Base-by-base conservation (phyloP, 805 yeast genomes). In the Dipodascopsis uninucleata region DNA sequence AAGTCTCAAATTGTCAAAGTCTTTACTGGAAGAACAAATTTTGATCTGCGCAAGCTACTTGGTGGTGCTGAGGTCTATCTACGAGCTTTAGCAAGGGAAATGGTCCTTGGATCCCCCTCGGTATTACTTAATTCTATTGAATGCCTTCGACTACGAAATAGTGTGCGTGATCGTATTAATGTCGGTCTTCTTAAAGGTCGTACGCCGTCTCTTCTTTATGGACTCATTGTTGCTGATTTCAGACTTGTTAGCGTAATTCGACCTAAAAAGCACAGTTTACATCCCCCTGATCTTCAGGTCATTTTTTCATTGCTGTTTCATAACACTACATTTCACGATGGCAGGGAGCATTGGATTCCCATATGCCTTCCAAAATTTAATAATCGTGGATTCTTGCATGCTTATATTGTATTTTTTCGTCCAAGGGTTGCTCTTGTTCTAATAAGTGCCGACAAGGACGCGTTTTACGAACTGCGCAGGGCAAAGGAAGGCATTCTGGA, bases 341-440 rank as follows among this genome's bases (percentile, higher is more conserved):
- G 67, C 18, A 59, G 84, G 55, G 96, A 89, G 59, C 77, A 87
- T 46, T 93, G 97, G 97, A 76, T 85, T 9, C 98, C 98, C 0
- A 71, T 90, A 0, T 90, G 98, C 63, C 71, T 90, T 61, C 96
- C 97, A 0, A 79, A 84, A 55, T 90, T 90, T 69, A 90, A 93
- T 60, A 68, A 86, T 1, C 79, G 80, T 52, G 98, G 98, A 7
- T 93, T 89, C 58, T 65, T 90, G 4, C 85, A 93, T 59, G 79
- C 87, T 9, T 86, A 83, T 58, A 83, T 88, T 34, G 80, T 79
- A 46, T 79, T 79, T 53, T 60, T 81, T 36, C 72, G 72, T 35
- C 47, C 60, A 29, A 49, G 68, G 53, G 43, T 63, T 54, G 60
- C 75, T 2, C 60, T 79, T 10, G 71, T 76, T 2, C 67, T 80